Evolutionary conservation across 1,139 yeast species (phyloP).

Genomic region (Yamadazyma epiphylla): DNA sequence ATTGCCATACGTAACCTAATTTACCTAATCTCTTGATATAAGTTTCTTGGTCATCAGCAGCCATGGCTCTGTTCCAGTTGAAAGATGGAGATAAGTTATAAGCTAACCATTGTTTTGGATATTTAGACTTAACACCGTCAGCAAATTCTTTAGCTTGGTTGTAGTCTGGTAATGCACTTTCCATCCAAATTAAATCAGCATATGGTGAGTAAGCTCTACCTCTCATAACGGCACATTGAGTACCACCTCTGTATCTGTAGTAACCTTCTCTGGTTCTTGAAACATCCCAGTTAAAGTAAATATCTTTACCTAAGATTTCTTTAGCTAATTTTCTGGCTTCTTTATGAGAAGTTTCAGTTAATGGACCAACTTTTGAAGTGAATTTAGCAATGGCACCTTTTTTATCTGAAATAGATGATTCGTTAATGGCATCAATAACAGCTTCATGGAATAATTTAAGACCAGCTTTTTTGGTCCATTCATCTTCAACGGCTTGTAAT

Average conservation of each 20-base stretch:
- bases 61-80: constrained; percentile 97
- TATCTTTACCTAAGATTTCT: constrained; percentile 74
- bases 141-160: constrained; percentile 94
- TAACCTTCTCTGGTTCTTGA: constrained; percentile 97
- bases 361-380: constrained; percentile 67
- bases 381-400: constrained; percentile 62
- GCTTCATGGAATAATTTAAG: constrained; percentile 90
- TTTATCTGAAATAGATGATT: constrained; percentile 60
- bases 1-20: constrained; percentile 97
- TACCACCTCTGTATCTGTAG: constrained; percentile 95
- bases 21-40: constrained; percentile 83
- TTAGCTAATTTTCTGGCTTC: constrained; percentile 80
- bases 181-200: constrained; percentile 98
- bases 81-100: constrained; percentile 95
- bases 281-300: constrained; percentile 93
- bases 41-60: constrained; percentile 81
- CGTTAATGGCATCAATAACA: constrained; percentile 76
- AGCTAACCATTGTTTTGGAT: constrained; percentile 92
- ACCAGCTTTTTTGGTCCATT: constrained; percentile 83
- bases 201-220: constrained; percentile 95
- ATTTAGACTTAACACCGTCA: constrained; percentile 76
- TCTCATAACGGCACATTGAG: constrained; percentile 96
- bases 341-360: constrained; percentile 68
- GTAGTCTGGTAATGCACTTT: constrained; percentile 92
- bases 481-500: constrained; percentile 69